phyloP scores from a whole-genome alignment of 2,329 filamentous ascomycete species.

The Coniochaeta hoffmannii region DNA sequence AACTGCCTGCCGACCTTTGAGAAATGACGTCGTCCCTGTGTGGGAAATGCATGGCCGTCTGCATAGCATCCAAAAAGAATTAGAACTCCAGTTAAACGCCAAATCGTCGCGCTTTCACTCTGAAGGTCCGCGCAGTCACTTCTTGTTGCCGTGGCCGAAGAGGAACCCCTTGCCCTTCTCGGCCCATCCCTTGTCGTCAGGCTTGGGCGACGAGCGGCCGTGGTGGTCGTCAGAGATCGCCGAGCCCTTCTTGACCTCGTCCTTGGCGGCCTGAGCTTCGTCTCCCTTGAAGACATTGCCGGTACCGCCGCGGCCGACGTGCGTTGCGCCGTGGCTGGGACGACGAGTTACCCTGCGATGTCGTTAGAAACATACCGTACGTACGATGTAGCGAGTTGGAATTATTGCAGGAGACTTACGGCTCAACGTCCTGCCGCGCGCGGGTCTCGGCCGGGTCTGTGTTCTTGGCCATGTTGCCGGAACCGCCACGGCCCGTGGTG shows the following conservation, averaged over 20 bases:
- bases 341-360: conserved; percentile 45
- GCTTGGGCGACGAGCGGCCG: conserved; percentile 11
- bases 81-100: not conserved
- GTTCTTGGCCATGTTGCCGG: conserved; percentile 76
- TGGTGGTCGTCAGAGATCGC: conserved; percentile 12
- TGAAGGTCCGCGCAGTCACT: not conserved
- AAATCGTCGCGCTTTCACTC: not conserved
- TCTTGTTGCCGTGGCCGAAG: conserved; percentile 18
- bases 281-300: conserved; percentile 59
- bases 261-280: conserved; percentile 24
- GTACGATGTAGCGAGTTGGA: conserved; percentile 11
- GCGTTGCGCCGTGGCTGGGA: conserved; percentile 49
- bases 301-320: conserved; percentile 68
- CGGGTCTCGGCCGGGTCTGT: conserved; percentile 68
- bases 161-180: conserved; percentile 18
- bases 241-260: conserved; percentile 15
- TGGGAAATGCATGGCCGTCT: not conserved
- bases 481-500: conserved; percentile 83
- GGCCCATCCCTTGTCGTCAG: conserved; percentile 8
- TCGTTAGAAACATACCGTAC: not conserved
- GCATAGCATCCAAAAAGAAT: not conserved
- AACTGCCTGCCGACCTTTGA: not conserved
- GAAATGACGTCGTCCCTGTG: not conserved
- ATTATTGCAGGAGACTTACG: conserved; percentile 36
- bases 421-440: conserved; percentile 73